Base-by-base conservation (phyloP, 2,329 filamentous ascomycete genomes). In the Xylaria arbuscula region DNA sequence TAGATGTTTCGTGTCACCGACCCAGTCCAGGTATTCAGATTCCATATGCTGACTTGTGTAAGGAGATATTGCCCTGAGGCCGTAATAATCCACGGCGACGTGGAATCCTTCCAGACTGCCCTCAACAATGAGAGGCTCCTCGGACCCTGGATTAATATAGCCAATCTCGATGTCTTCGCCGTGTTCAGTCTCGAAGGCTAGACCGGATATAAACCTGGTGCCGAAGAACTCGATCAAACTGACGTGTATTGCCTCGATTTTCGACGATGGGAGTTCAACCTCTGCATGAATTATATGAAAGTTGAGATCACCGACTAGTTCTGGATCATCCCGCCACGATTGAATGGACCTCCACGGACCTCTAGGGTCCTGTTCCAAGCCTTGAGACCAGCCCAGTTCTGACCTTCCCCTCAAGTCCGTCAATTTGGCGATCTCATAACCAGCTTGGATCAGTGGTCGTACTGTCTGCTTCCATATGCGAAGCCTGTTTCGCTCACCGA, bases 401-500 rank as follows among this genome's bases (percentile, higher is more conserved):
- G 63, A 57, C 2, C 58, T 55, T 2, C 74, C 74, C 40, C 54
- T 66, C 28, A 74, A 56, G 15, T 48, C 51, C 22, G 71, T 72
- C 51, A 72, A 45, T n/a, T 38, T 60, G 19, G 55, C 24, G 32
- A 76, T 54, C n/a, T 64, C 17, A 3, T 67, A 62, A 40, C 74
- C 69, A 19, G 74, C 73, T 3, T 62, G 50, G 0, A 57, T 60
- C 22, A 76, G 65, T 15, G 74, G 74, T 28, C 59, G 48, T 0
- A 75, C 55, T 1, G 74, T 75, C 68, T 74, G 68, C 9, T 68
- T 64, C 74, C 74, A 75, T 10, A 76, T 74, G 5, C 74, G 68
- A 34, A 71, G 59, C 11, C 74, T 65, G 53, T 76, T 75, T 10
- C 68, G 60, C 58, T 76, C 74, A 2, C 73, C 73, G 5, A 75